Evolutionary conservation across 495 filamentous ascomycete species (phyloP), one percentile per base, ranked within the genome.

Genomic region (Cairneyella variabilis): DNA sequence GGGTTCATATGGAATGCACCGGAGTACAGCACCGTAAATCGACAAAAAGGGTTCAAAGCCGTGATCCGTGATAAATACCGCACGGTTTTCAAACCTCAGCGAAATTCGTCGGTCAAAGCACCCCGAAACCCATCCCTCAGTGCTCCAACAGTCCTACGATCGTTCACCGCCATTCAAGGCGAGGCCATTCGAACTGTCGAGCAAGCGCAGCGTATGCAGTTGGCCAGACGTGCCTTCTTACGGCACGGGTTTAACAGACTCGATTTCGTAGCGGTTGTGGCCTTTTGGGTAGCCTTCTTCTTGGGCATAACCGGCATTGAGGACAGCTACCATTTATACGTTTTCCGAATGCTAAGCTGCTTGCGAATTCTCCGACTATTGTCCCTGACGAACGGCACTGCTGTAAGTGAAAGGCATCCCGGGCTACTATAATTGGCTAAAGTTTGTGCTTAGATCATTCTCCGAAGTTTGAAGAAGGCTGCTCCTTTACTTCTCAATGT

Each of bases 301-400:
- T 75, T 98, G 44, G 76, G 82, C 20, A 57, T 90, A 17, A 75
- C 76, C 17, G 84, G 82, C 8, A 61, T 91, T 17, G 89, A 97
- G 61, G 71, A 69, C 46, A 53, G 70, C 9, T 74, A 77, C 32
- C 88, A 93, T 60, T 64, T 96, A 9, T 96, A 90, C 63, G 80
- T 99, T 22, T 99, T 99, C 66, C 81, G 86, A 30, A 98, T 98
- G 93, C 76, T 98, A 48, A 96, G 90, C 59, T 96, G 90, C 72
- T 74, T 97, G 55, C 86, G 93, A 37, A 93, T 97, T 61, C 71
- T 97, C 40, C 82, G 95, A 50, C 78, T 98, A 14, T 84, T 98
- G 23, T 80, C 85, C 36, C 77, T 98, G 34, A 97, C 93, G 1
- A 90, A 89, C 58, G 93, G 93, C 50, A 98, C 95, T 51, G 81